Evolutionary conservation across 73 alveolate genomes (phyloP).

Genomic region (Stentor coeruleus): DNA sequence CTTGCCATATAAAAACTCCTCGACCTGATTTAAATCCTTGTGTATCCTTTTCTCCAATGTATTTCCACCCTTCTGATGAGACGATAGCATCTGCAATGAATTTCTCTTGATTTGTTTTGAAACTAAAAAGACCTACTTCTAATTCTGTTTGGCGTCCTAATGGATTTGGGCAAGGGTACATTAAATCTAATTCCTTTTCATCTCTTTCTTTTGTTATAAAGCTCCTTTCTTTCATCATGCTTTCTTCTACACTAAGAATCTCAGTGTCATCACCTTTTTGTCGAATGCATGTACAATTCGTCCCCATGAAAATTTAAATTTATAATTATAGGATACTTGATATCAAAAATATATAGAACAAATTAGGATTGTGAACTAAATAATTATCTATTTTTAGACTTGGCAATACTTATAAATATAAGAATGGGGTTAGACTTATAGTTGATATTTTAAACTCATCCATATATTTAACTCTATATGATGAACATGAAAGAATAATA

Average conservation of each 20-base stretch:
- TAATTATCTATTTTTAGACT: not conserved
- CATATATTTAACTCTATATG: conserved; percentile 11
- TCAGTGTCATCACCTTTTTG: not conserved
- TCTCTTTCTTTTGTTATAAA: not conserved
- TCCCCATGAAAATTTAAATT: not conserved
- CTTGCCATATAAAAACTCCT: conserved; percentile 36
- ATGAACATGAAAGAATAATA: conserved; percentile 4
- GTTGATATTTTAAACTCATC: not conserved
- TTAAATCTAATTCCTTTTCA: not conserved
- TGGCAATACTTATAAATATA: conserved; percentile 11
- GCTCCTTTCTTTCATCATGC: not conserved
- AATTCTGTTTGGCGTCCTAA: not conserved
- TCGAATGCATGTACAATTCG: not conserved
- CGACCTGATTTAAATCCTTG: conserved; percentile 24
- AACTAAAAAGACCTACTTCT: not conserved
- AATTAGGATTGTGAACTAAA: not conserved
- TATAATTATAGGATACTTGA: not conserved
- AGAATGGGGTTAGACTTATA: conserved; percentile 2
- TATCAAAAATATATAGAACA: conserved; percentile 3
- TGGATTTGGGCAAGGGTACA: not conserved
- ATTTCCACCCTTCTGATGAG: not conserved
- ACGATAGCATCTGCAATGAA: not conserved
- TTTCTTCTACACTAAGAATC: not conserved
- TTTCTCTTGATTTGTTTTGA: not conserved
- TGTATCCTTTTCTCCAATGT: conserved; percentile 3